Conservation (phyloP, 768 basidiomycete species). For the Termitomyces sp. region DNA sequence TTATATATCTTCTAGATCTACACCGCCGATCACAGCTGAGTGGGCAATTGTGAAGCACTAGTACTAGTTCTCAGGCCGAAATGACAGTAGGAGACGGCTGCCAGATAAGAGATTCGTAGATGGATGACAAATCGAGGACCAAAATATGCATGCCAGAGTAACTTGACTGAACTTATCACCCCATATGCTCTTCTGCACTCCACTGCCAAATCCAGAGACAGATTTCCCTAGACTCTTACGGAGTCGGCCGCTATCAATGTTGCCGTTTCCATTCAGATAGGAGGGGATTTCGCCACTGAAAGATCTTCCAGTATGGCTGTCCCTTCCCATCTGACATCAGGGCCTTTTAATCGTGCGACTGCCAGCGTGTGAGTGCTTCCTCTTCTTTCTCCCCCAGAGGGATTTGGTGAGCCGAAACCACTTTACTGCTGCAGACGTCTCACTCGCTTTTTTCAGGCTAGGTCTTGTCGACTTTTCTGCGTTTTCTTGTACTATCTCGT, state of each 20-base stretch:
- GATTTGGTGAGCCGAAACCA: background rate
- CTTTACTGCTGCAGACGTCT: background rate
- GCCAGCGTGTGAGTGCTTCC: background rate
- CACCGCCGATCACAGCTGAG: background rate
- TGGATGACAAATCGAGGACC: background rate
- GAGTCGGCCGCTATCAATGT: background rate
- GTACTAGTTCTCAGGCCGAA: background rate
- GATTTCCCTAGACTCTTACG: background rate
- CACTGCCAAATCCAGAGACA: background rate
- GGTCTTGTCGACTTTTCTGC: background rate
- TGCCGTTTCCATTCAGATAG: background rate
- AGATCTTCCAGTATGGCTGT: background rate
- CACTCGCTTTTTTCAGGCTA: background rate
- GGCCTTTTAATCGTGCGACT: background rate
- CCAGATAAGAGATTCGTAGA: background rate
- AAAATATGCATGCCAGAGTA: background rate
- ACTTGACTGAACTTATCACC: background rate
- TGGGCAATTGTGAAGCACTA: background rate
- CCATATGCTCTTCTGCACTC: background rate
- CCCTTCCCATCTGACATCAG: background rate
- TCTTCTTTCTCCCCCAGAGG: background rate
- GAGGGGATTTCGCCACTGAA: background rate
- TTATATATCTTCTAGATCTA: background rate
- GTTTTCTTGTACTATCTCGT: background rate
- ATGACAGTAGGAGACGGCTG: background rate